Evolutionary conservation across 768 basidiomycete species (phyloP).

Genomic region (Glaciozyma martinii): DNA sequence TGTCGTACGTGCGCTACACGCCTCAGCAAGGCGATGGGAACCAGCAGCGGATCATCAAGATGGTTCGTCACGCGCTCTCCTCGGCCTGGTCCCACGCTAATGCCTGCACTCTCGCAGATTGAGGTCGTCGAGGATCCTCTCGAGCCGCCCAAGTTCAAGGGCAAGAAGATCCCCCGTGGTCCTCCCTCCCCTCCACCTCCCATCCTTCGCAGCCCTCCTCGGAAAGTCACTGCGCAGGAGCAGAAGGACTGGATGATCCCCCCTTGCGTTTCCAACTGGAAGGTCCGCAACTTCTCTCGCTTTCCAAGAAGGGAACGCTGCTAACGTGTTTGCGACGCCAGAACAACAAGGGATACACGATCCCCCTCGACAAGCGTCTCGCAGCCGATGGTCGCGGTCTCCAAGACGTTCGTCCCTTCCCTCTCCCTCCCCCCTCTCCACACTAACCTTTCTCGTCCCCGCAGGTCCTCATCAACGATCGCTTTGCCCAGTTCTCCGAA

Average conservation of each 20-base stretch:
- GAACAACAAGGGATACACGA: conserved; percentile 99
- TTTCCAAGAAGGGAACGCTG: not conserved
- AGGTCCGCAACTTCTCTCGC: conserved; percentile 37
- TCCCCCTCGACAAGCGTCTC: conserved; percentile 92
- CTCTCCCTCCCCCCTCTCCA: not conserved
- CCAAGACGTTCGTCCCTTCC: conserved; percentile 70
- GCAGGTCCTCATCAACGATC: conserved; percentile 95
- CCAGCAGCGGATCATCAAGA: conserved; percentile 96
- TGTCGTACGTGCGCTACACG: conserved; percentile 89
- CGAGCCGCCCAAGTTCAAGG: conserved; percentile 94
- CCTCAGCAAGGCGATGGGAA: conserved; percentile 55
- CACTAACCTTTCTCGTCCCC: not conserved
- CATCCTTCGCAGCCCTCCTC: conserved; percentile 84
- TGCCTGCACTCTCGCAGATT: not conserved
- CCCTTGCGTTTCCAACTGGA: conserved; percentile 99
- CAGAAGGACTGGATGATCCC: conserved; percentile 99
- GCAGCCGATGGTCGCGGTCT: conserved; percentile 97
- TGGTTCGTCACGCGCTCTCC: conserved; percentile 48
- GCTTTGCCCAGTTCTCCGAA: conserved; percentile 98
- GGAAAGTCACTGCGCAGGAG: conserved; percentile 91
- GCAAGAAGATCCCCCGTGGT: conserved; percentile 96
- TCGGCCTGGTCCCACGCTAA: not conserved
- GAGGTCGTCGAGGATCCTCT: conserved; percentile 95
- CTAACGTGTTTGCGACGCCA: not conserved
- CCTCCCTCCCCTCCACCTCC: conserved; percentile 95